Evolutionary conservation across 2,329 filamentous ascomycete genomes (phyloP).

Genomic region (Sclerotinia spermophila): DNA sequence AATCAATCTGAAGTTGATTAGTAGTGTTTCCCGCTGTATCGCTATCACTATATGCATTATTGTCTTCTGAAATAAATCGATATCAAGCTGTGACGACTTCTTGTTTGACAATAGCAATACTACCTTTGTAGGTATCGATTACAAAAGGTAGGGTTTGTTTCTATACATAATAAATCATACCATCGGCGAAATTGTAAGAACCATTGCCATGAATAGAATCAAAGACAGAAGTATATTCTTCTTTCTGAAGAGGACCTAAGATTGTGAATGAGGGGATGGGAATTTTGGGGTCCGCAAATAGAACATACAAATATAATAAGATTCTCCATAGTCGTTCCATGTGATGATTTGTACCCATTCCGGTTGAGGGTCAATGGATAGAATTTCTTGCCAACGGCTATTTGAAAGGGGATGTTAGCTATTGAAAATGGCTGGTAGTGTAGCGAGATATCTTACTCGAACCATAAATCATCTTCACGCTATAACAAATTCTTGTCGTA

Average conservation of each 20-base stretch:
- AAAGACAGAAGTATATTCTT: not conserved
- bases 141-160: not conserved
- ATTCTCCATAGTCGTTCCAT: slow-evolving; percentile 10
- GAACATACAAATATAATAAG: slow-evolving; percentile 1
- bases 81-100: not conserved
- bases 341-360: slow-evolving; percentile 1
- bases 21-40: not conserved
- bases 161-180: not conserved
- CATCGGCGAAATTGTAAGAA: not conserved
- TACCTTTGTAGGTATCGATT: not conserved
- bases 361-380: not conserved
- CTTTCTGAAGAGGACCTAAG: not conserved
- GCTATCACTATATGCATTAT: not conserved
- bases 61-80: not conserved
- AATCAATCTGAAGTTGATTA: not conserved
- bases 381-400: not conserved
- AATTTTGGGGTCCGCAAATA: not conserved
- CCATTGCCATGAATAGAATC: not conserved
- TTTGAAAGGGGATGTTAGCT: not conserved
- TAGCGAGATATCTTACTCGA: not conserved
- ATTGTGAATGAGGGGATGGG: not conserved
- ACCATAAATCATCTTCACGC: not conserved
- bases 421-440: not conserved
- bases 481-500: not conserved
- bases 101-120: not conserved